Base-by-base conservation (phyloP, 345 rosid genomes). In the Erucastrum elatum region DNA sequence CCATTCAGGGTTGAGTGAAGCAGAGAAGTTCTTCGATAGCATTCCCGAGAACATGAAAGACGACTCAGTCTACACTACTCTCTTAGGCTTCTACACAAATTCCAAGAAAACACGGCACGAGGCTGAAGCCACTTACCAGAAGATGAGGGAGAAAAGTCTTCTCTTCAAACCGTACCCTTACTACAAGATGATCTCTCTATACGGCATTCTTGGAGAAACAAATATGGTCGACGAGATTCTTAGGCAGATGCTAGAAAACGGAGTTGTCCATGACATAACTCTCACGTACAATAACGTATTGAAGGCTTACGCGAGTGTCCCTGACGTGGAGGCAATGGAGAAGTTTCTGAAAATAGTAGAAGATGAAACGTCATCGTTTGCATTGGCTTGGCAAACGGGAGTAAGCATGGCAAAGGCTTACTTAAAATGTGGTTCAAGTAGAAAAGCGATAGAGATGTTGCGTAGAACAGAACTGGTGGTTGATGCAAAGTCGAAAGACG, bases 1-100 rank as follows among this genome's bases (percentile, higher is more conserved):
- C 26, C 9, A 29, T 58, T 58, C 75, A 56, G 75, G 58, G 39
- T 72, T 72, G 76, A 15, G 5, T 10, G 67, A 72, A 27, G 75
- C 67, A 72, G 75, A 72, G 10, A 72, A 61, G 5, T 72, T 72
- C 15, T 72, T 72, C 75, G 29, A 41, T n/a, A 60, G 4, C 59
- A 37, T 72, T 39, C 75, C 75, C 13, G 75, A 61, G n/a, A 60
- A 60, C 67, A 72, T 72, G 76, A 60, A 21, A 25, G 67, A 61
- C 29, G 58, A 60, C 30, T 29, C 16, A 1, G 59, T 72, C 59
- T 61, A 72, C 76, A 60, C n/a, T 16, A 41, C 59, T 72, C 76
- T 61, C 15, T 72, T 72, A 61, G 15, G 16, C 59, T 5, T 41
- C 5, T 41, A 72, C 59, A 72, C 68, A 61, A 61, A 9, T 15